A percentile compares a stretch with the other conserved stretches of the same genome.
These are phyloP conservation scores for Termitomyces sp. DNA, from an alignment of 768 basidiomycete species.

Conservation along the genomic window DNA sequence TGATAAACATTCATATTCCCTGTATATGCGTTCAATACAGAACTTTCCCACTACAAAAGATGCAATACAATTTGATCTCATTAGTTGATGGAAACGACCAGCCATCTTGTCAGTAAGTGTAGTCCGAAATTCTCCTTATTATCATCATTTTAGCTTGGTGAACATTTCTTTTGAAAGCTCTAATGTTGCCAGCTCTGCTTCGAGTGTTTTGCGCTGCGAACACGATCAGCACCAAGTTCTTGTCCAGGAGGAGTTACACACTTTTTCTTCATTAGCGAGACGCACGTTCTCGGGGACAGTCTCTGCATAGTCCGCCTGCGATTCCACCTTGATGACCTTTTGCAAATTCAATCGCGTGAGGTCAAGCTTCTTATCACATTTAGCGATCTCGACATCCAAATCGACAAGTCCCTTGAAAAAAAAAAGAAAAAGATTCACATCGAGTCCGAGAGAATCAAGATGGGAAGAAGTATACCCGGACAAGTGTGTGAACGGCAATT, in stretches of 20 bases:
- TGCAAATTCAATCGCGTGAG: conserved; percentile 62
- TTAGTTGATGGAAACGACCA: background rate
- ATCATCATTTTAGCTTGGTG: conserved; percentile 42
- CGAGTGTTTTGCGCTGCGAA: conserved; percentile 62
- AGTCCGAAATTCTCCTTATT: background rate
- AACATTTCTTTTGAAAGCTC: conserved; percentile 75
- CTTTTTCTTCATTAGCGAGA: conserved; percentile 75
- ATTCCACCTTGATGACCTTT: conserved; percentile 70
- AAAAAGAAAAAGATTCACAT: background rate
- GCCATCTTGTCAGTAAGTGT: background rate
- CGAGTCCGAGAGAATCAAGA: background rate
- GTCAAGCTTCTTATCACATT: conserved; percentile 86
- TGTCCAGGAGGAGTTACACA: conserved; percentile 24
- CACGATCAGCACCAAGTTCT: background rate
- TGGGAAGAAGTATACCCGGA: conserved; percentile 50
- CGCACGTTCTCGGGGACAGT: conserved; percentile 80
- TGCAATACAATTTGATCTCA: background rate
- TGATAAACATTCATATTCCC: background rate
- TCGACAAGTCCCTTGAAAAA: conserved; percentile 77
- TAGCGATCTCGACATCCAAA: conserved; percentile 80
- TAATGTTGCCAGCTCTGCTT: conserved; percentile 75
- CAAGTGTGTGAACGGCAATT: conserved; percentile 75
- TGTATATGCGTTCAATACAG: background rate
- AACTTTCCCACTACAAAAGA: background rate
- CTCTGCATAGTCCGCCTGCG: conserved; percentile 69